phyloP scores from a whole-genome alignment of 2,329 filamentous ascomycete genomes.

The Thyridium curvatum region DNA sequence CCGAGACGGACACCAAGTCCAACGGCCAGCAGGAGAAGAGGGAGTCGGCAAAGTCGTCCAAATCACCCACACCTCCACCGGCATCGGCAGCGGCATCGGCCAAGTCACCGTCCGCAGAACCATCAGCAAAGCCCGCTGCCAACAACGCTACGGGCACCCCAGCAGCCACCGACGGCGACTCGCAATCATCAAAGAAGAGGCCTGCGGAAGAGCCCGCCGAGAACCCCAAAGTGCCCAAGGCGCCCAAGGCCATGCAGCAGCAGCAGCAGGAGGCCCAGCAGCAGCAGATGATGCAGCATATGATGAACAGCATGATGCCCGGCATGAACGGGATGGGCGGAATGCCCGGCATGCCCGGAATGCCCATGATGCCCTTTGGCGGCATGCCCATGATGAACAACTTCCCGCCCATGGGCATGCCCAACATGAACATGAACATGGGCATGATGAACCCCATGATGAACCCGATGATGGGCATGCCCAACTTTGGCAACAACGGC shows the following conservation, averaged over 20 bases:
- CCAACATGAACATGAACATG: slow-evolving; percentile 32
- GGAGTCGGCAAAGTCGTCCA: neutral
- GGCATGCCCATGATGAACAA: slow-evolving; percentile 37
- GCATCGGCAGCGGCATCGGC: slow-evolving; percentile 15
- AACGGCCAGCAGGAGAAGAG: slow-evolving; percentile 5
- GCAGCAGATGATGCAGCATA: slow-evolving; percentile 33
- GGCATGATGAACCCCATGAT: slow-evolving; percentile 25
- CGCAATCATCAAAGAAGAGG: slow-evolving; percentile 62
- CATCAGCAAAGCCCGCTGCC: slow-evolving; percentile 19
- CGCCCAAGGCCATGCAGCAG: slow-evolving; percentile 58
- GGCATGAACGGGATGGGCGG: slow-evolving; percentile 24
- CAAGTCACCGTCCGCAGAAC: slow-evolving; percentile 17
- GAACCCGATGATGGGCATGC: slow-evolving; percentile 34
- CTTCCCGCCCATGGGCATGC: slow-evolving; percentile 33
- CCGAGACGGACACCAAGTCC: slow-evolving; percentile 26
- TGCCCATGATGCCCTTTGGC: slow-evolving; percentile 21
- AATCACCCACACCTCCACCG: slow-evolving; percentile 18
- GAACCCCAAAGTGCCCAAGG: slow-evolving; percentile 60
- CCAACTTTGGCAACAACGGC: slow-evolving; percentile 22
- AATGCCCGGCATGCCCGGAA: slow-evolving; percentile 10
- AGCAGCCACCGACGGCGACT: slow-evolving; percentile 15
- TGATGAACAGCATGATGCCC: slow-evolving; percentile 33
- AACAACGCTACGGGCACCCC: slow-evolving; percentile 16
- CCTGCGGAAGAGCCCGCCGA: slow-evolving; percentile 67
- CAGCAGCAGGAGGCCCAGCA: slow-evolving; percentile 38